Base-by-base conservation (phyloP, 2,329 filamentous ascomycete genomes). In the Paramyrothecium sp. region DNA sequence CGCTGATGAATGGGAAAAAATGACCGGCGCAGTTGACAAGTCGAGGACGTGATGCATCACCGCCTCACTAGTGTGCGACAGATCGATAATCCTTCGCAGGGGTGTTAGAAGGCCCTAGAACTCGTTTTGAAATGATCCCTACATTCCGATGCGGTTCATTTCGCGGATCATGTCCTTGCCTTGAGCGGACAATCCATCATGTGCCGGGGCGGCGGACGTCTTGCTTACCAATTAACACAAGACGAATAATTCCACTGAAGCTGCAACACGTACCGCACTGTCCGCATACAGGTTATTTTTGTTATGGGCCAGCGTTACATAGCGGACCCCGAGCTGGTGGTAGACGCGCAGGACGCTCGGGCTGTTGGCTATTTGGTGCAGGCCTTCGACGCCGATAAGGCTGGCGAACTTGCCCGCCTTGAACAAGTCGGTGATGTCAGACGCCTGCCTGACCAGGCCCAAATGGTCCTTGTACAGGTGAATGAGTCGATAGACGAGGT, bases 311-410 rank as follows among this genome's bases (percentile, higher is more conserved):
- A 96, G 76, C 0, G 91, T 96, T 19, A 88, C 86, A 66, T 96
- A 96, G 55, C 91, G 86, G 7, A 92, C 91, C 2, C 92, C 92
- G 7, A 94, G 78, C 2, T 80, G 77, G 70, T 94, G 80, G 73
- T 87, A 94, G 21, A 84, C 79, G 3, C 92, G 85, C 12, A 96
- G 78, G 49, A 85, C 90, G 41, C 88, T 82, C 34, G 88, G 77
- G 1, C 87, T 90, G 74, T 95, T 95, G 56, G 90, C 91, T 63
- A 96, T 93, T 66, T 96, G 92, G 69, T 96, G 92, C 7, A 96
- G 81, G 7, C 92, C 92, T 75, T 95, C 91, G 54, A 93, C 85
- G 3, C 86, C 89, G 7, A 92, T 75, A 1, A 90, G 88, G 1
- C 89, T 91, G 67, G 92, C 88, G 54, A 93, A 78, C 63, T 81